These are phyloP conservation scores for Lactarius indigo DNA, from an alignment of 768 basidiomycete species.

Conservation along the genomic window DNA sequence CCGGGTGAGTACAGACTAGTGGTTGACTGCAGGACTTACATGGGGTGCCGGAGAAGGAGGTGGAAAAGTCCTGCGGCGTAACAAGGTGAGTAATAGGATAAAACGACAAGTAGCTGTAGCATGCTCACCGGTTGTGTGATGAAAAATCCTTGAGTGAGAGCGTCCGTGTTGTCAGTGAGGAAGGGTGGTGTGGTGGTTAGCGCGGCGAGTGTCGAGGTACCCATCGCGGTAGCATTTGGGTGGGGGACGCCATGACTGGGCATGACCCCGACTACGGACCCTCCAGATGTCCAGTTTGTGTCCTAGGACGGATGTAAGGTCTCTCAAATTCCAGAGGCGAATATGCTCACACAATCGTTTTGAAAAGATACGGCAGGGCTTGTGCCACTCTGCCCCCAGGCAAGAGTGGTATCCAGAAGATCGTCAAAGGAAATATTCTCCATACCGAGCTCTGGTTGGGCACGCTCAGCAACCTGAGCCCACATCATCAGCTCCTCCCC, in stretches of 20 bases:
- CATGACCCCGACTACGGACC: too few relatives aligned
- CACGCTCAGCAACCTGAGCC: neutral
- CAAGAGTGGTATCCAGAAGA: neutral
- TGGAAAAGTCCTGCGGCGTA: neutral
- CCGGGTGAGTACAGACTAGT: neutral
- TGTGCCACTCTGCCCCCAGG: too few relatives aligned
- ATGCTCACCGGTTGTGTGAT: neutral
- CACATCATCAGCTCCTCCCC: neutral
- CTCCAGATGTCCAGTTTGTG: neutral
- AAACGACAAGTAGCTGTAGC: neutral
- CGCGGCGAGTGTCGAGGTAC: too few relatives aligned
- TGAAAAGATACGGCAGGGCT: too few relatives aligned
- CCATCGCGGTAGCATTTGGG: too few relatives aligned
- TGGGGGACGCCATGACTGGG: too few relatives aligned
- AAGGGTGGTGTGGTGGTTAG: neutral
- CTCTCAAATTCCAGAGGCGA: neutral
- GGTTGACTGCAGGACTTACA: neutral
- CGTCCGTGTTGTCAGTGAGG: neutral
- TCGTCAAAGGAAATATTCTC: rapidly evolving
- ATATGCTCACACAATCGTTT: neutral
- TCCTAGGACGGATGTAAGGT: neutral
- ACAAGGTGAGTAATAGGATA: neutral
- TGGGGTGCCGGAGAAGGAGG: neutral
- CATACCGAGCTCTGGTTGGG: neutral
- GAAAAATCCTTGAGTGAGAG: rapidly evolving